Base-by-base conservation (phyloP, 1,284 basidiomycete genomes). In the Coriolopsis trogii region DNA sequence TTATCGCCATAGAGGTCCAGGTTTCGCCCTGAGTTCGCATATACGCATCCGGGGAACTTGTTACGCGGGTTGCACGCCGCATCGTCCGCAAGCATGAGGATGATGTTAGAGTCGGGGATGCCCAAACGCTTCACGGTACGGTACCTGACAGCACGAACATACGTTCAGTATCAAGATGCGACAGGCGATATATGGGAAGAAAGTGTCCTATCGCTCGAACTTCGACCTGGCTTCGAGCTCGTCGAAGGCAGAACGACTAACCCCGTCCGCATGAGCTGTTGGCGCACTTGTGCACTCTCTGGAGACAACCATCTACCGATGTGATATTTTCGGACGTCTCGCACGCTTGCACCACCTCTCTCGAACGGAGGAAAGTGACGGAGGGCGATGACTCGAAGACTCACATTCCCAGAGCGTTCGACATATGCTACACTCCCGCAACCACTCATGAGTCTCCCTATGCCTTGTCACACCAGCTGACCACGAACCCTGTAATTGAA, bases 1-100 rank as follows among this genome's bases (percentile, higher is more conserved):
- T 92, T 92, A 49, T 96, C 92, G 1, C 96, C 96, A 62, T 98
- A 99, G 24, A 99, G 75, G 66, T 99, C 96, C 3, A 97, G 76
- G 30, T 82, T 77, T 18, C 87, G 81, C 4, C 86, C 87, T 0
- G 85, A 77, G 61, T 92, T 91, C 10, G 93, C 87, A 67, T 93
- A 98, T 1, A 99, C 94, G 29, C 88, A 90, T 0, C 90, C 96
- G 0, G 96, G 89, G 65, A 94, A 96, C 46, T 85, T 86, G 72
- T 99, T 99, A 23, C 96, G 84, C 5, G 93, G 66, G 67, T 98
- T 98, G 67, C 96, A 99, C 0, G 96, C 93, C 1, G 85, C 91
- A 66, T 99, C 97, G 71, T 99, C 96, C 3, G 95, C 94, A 36
- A 99, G 81, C 97, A 99, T 99, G 43, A 99, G 85, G 69, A 99